phyloP scores from a whole-genome alignment of 176 grass and related monocot species.

The Eremochloa ophiuroides region DNA sequence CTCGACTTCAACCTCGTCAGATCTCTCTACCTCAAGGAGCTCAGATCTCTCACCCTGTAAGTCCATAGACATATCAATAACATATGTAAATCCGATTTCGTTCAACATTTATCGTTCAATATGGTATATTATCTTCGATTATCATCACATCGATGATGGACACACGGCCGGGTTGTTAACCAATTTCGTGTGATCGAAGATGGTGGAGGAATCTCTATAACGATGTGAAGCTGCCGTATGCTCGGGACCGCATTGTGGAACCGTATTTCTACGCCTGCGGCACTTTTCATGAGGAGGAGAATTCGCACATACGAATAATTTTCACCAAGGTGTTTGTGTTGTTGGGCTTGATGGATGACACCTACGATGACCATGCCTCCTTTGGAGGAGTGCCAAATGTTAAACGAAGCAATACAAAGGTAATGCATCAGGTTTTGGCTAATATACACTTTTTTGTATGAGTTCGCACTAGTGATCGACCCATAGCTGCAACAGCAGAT shows the following conservation, averaged over 20 bases:
- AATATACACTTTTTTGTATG: not conserved
- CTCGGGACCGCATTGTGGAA: constrained; percentile 15
- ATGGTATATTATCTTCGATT: too few relatives aligned
- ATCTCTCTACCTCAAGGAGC: not conserved
- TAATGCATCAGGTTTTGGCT: not conserved
- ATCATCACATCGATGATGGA: not conserved
- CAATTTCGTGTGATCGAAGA: not conserved
- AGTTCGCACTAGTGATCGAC: not conserved
- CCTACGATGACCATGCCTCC: constrained; percentile 12
- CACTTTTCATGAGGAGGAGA: not conserved
- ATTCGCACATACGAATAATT: not conserved
- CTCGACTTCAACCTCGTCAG: not conserved
- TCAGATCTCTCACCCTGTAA: not conserved
- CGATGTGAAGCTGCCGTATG: not conserved
- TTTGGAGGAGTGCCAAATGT: not conserved
- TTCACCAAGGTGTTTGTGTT: not conserved
- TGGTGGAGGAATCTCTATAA: constrained; percentile 17
- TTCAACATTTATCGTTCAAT: too few relatives aligned
- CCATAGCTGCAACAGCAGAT: not conserved
- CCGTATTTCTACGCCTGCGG: not conserved
- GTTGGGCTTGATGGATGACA: not conserved
- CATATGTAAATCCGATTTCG: too few relatives aligned
- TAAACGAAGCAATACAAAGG: constrained; percentile 10
- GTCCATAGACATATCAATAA: too few relatives aligned
- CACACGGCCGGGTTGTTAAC: not conserved